Conservation (phyloP, 139 green algal genomes). For the Mychonastes homosphaera region DNA sequence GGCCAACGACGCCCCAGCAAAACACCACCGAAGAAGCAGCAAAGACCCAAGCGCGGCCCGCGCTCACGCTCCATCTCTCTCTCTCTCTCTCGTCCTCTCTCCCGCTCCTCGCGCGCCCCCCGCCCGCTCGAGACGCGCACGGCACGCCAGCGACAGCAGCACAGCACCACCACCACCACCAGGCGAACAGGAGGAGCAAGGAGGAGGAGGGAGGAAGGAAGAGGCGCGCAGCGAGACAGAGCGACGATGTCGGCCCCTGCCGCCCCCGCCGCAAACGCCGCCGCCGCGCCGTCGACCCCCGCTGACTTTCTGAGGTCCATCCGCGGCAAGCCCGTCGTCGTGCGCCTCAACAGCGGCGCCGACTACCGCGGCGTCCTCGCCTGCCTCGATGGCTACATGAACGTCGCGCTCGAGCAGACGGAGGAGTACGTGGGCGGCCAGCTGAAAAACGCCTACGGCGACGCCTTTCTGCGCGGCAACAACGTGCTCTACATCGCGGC, state of each 20-base stretch:
- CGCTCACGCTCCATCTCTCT: too few relatives aligned
- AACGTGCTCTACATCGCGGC: too few relatives aligned
- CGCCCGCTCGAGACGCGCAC: not conserved
- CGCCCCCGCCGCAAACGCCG: slow-evolving; percentile 4
- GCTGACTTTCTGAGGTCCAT: slow-evolving; percentile 58
- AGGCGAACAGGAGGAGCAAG: too few relatives aligned
- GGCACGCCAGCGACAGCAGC: not conserved
- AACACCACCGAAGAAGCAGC: too few relatives aligned
- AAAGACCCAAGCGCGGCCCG: too few relatives aligned
- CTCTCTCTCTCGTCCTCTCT: too few relatives aligned
- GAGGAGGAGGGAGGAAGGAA: not conserved
- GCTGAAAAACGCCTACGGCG: slow-evolving; percentile 98
- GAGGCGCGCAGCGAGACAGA: slow-evolving; percentile 7
- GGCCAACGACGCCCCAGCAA: too few relatives aligned
- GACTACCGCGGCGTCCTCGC: slow-evolving; percentile 93
- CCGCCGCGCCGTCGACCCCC: too few relatives aligned
- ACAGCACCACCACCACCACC: too few relatives aligned
- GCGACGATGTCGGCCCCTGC: slow-evolving; percentile 3
- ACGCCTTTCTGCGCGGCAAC: slow-evolving; percentile 98
- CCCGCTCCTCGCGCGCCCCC: too few relatives aligned
- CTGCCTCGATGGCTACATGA: slow-evolving; percentile 99
- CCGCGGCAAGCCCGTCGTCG: slow-evolving; percentile 86
- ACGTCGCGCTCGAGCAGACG: slow-evolving; percentile 99
- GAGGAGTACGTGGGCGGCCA: slow-evolving; percentile 99
- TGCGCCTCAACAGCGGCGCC: slow-evolving; percentile 95